Evolutionary conservation across 2,329 filamentous ascomycete species (phyloP).

Genomic region (Aureobasidium sp.): DNA sequence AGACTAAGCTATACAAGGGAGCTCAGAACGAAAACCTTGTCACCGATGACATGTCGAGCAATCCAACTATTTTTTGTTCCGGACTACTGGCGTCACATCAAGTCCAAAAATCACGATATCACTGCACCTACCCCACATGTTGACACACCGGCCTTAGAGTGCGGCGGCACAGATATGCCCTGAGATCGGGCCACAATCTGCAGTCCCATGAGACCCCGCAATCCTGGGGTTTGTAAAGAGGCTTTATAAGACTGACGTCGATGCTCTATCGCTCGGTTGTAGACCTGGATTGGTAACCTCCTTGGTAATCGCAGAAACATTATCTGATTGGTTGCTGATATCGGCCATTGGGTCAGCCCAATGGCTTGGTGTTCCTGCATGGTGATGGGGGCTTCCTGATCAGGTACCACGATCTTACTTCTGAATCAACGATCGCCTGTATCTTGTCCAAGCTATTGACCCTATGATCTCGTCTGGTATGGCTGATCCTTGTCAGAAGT

Average conservation of each 20-base stretch:
- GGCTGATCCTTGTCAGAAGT: background rate
- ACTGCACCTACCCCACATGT: background rate
- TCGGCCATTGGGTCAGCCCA: background rate
- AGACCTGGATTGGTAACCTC: background rate
- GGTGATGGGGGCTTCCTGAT: background rate
- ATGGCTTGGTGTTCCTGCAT: background rate
- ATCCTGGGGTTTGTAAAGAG: background rate
- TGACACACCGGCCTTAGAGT: conserved; percentile 4
- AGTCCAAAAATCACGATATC: background rate
- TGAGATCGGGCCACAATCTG: background rate
- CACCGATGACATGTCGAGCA: background rate
- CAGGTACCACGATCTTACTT: no score
- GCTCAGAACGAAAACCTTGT: conserved; percentile 3
- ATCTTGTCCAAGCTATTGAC: fast-evolving
- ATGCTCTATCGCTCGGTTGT: background rate
- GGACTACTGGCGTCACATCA: background rate
- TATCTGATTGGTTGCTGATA: background rate
- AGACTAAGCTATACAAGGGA: conserved; percentile 11
- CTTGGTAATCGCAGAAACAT: background rate
- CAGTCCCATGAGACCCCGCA: background rate
- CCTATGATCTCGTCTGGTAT: background rate
- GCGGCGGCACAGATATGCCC: background rate
- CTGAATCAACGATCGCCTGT: no score
- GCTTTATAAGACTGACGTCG: conserved; percentile 9
- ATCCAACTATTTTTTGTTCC: background rate